Percentiles rank a stretch among this genome's conserved stretches.
phyloP scores from a whole-genome alignment of 805 yeast species.

The Candida manassasensis region DNA sequence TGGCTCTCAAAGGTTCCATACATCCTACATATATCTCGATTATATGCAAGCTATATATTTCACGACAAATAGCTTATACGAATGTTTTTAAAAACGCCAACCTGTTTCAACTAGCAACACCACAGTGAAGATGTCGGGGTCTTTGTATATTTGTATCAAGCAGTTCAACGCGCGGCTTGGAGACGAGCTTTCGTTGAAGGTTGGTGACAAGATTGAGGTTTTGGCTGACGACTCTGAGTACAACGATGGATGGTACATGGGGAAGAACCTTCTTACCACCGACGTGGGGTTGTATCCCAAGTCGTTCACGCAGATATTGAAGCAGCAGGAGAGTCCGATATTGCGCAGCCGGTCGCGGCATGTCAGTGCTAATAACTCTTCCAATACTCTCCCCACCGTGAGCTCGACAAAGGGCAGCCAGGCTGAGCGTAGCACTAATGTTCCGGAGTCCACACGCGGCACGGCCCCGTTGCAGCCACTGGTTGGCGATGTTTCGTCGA shows the following conservation, averaged over 20 bases:
- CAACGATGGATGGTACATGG: conserved; percentile 97
- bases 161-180: conserved; percentile 83
- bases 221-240: conserved; percentile 90
- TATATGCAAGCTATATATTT: too few species aligned
- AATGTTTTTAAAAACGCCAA: not conserved
- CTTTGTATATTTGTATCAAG: conserved; percentile 61
- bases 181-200: conserved; percentile 76
- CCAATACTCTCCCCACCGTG: not conserved
- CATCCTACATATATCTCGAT: not conserved
- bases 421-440: too few species aligned
- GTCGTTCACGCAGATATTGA: conserved; percentile 64
- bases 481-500: too few species aligned
- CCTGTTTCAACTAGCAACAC: not conserved
- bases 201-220: conserved; percentile 85
- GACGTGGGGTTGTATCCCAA: conserved; percentile 89
- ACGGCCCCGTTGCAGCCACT: too few species aligned
- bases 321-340: conserved; percentile 13
- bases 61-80: too few species aligned
- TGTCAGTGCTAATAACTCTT: not conserved
- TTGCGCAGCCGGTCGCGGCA: conserved; percentile 51
- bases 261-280: conserved; percentile 66
- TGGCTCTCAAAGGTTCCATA: too few species aligned
- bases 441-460: too few species aligned
- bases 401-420: too few species aligned
- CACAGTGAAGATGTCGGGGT: conserved; percentile 13